Evolutionary conservation across 805 yeast species (phyloP).

Genomic region (Candida coleopterorum): DNA sequence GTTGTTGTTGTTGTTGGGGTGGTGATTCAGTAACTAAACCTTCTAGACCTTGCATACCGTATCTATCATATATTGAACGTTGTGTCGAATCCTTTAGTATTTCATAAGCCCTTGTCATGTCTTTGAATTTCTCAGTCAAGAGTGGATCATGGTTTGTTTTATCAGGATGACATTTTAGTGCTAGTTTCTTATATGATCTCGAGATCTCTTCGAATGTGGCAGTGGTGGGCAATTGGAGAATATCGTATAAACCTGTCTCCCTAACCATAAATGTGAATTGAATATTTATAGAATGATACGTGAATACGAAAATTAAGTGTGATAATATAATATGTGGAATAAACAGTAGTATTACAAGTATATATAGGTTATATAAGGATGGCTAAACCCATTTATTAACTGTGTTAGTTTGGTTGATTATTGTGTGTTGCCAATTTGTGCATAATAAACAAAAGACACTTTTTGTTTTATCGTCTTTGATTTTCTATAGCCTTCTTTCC

Average conservation of each 20-base stretch:
- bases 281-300: not conserved
- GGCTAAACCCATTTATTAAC: no score
- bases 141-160: constrained; percentile 47
- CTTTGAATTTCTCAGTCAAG: constrained; percentile 53
- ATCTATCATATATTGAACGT: constrained; percentile 48
- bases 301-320: no score
- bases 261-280: constrained; percentile 9
- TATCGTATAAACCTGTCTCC: constrained; percentile 27
- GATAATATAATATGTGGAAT: no score
- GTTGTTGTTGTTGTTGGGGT: constrained; percentile 5
- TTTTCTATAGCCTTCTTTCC: no score
- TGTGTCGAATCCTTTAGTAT: constrained; percentile 44
- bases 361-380: no score
- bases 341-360: no score
- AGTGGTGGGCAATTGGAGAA: constrained; percentile 24
- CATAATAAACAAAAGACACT: no score
- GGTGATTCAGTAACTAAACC: constrained; percentile 15
- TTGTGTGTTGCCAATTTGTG: no score
- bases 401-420: no score
- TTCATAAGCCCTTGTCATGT: constrained; percentile 64
- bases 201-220: constrained; percentile 37
- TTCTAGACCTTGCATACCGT: constrained; percentile 44
- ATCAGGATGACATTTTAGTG: constrained; percentile 62
- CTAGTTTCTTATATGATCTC: constrained; percentile 31
- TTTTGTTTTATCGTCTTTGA: no score